phyloP scores from a whole-genome alignment of 1,284 basidiomycete genomes.

The Puccinia polysora region DNA sequence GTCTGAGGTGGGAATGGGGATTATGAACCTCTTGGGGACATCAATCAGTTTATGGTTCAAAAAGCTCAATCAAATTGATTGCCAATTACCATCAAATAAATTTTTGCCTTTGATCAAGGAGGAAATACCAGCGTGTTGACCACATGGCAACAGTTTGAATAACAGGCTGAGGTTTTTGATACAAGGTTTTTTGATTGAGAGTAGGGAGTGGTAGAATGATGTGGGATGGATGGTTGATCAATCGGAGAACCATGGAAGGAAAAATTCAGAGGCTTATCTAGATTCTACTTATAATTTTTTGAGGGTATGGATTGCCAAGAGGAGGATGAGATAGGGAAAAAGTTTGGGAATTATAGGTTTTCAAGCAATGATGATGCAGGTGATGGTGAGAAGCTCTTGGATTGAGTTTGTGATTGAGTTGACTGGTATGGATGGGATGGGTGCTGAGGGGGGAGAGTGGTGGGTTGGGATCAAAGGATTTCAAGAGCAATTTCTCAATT shows the following conservation, averaged over 20 bases:
- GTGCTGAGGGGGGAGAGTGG: too few relatives aligned
- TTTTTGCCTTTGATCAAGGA: conserved; percentile 76
- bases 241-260: conserved; percentile 41
- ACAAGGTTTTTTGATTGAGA: conserved; percentile 79
- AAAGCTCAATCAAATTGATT: conserved; percentile 71
- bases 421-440: too few relatives aligned
- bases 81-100: conserved; percentile 80
- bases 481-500: too few relatives aligned
- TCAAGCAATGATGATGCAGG: too few relatives aligned
- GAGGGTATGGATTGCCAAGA: too few relatives aligned
- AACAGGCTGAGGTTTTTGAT: conserved; percentile 97
- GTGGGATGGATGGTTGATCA: conserved; percentile 45
- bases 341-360: too few relatives aligned
- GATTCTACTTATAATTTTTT: too few relatives aligned
- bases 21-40: neutral
- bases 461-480: too few relatives aligned
- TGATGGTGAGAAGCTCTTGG: too few relatives aligned
- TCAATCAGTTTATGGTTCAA: conserved; percentile 1
- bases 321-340: too few relatives aligned
- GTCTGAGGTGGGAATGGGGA: neutral
- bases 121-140: conserved; percentile 82
- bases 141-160: conserved; percentile 88
- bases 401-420: too few relatives aligned
- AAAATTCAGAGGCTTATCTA: conserved; percentile 45
- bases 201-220: conserved; percentile 55